Evolutionary conservation across 495 filamentous ascomycete genomes (phyloP), one percentile per base, ranked within the genome.

Genomic region (Polyplosphaeria fusca): DNA sequence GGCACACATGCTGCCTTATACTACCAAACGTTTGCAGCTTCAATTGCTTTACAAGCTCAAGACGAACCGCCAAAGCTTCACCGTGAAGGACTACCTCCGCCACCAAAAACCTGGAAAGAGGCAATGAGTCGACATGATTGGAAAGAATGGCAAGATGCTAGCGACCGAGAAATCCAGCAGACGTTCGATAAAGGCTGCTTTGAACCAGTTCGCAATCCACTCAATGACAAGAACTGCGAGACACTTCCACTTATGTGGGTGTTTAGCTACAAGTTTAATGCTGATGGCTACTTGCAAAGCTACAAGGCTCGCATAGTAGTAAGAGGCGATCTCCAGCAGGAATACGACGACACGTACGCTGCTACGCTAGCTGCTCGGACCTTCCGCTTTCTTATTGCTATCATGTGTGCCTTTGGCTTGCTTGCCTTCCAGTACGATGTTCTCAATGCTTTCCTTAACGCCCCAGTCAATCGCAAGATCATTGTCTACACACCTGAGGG

Each of bases 211-310:
- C n/a, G n/a, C n/a, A n/a, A n/a, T n/a, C n/a, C n/a, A n/a, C n/a
- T 13, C 7, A 35, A 35, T 7, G 30, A 7, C 14, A 35, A 14
- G 14, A 14, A 14, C 7, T 14, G 14, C 14, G 24, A 62, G 23
- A 26, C 45, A n/a, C 48, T 64, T 43, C 60, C 49, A 37, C 49
- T 64, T 13, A 59, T 59, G 28, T 64, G 47, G 49, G 42, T 60
- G 38, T 64, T 54, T 35, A 53, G 16, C 1, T 63, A 63, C 47
- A 63, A 63, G 44, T 52, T 63, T 47, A 43, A 57, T 37, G 28
- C 52, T 20, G 46, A 58, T 18, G 55, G 60, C 2, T 59, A 52
- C 22, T 27, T 58, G 11, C 12, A 13, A 9, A 52, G 47, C 16
- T 47, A 14, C 22, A 63, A 63, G 42, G 60, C 54, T 38, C 35